A percentile compares a stretch with the other conserved stretches of the same genome.
These are phyloP conservation scores for Torulaspora microellipsoides DNA, from an alignment of 805 yeast species.

Conservation along the genomic window DNA sequence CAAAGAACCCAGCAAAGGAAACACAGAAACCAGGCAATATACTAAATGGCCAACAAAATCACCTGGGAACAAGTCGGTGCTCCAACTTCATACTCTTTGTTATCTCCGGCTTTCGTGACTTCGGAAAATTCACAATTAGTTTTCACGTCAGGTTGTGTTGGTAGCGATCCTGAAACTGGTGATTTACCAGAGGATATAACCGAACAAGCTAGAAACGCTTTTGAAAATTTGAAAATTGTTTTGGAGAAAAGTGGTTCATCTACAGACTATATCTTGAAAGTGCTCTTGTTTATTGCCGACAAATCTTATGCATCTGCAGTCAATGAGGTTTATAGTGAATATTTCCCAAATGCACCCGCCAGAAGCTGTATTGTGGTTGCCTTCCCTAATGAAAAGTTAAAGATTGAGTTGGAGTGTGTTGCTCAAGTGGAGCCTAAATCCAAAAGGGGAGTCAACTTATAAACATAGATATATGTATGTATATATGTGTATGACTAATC, in stretches of 20 bases:
- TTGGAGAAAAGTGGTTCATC: conserved; percentile 45
- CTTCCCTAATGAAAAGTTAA: conserved; percentile 46
- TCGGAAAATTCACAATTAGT: conserved; percentile 39
- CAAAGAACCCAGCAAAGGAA: conserved; percentile 1
- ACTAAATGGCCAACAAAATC: conserved; percentile 29
- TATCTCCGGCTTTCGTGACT: conserved; percentile 40
- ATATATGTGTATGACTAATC: neutral
- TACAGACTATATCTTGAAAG: conserved; percentile 45
- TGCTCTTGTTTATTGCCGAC: conserved; percentile 45
- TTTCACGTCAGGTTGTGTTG: conserved; percentile 48
- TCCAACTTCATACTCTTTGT: conserved; percentile 26
- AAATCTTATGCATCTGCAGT: conserved; percentile 40
- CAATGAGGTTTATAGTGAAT: conserved; percentile 44
- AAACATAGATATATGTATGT: conserved; percentile 3
- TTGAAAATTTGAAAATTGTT: conserved; percentile 40
- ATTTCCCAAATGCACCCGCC: conserved; percentile 48
- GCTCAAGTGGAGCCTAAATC: conserved; percentile 25
- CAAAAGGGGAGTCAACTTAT: conserved; percentile 14
- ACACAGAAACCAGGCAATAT: conserved; percentile 1
- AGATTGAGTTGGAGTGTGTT: conserved; percentile 50
- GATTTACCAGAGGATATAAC: conserved; percentile 40
- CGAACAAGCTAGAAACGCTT: conserved; percentile 43
- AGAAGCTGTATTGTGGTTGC: conserved; percentile 49
- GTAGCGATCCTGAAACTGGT: conserved; percentile 40
- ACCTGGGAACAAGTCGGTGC: conserved; percentile 37